Conservation (phyloP, 441 rosid genomes). For the Gossypium trilobum region DNA sequence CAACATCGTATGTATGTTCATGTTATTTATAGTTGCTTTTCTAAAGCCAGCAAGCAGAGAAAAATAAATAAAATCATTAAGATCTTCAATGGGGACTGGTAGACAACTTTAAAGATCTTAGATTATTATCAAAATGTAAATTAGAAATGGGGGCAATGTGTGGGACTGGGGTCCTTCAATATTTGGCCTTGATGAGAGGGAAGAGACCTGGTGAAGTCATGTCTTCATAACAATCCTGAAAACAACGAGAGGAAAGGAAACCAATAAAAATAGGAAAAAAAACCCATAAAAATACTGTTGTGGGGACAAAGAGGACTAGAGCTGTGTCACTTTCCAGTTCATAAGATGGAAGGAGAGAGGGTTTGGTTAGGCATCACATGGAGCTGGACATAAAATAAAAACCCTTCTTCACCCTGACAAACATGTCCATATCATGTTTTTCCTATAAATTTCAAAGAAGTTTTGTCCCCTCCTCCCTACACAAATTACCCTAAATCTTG, state of each 20-base stretch:
- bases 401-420: slow-evolving; percentile 4
- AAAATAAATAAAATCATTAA: neutral
- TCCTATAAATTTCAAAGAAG: slow-evolving; percentile 9
- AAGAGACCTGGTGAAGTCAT: slow-evolving; percentile 3
- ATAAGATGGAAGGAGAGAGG: neutral
- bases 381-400: slow-evolving; percentile 14
- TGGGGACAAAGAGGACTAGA: slow-evolving; percentile 9
- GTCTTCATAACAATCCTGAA: neutral
- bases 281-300: neutral
- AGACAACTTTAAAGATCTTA: neutral
- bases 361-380: slow-evolving; percentile 18
- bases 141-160: neutral
- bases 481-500: neutral
- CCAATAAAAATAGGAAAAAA: neutral
- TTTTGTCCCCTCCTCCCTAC: slow-evolving; percentile 14
- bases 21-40: neutral
- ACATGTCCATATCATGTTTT: slow-evolving; percentile 20
- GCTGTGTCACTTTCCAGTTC: slow-evolving; percentile 20
- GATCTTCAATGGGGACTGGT: slow-evolving; percentile 6
- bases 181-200: neutral
- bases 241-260: neutral
- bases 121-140: neutral
- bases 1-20: neutral
- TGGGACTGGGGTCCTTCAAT: slow-evolving; percentile 15
- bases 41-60: neutral